phyloP scores from a whole-genome alignment of 768 basidiomycete genomes.

The Mycena maculata region DNA sequence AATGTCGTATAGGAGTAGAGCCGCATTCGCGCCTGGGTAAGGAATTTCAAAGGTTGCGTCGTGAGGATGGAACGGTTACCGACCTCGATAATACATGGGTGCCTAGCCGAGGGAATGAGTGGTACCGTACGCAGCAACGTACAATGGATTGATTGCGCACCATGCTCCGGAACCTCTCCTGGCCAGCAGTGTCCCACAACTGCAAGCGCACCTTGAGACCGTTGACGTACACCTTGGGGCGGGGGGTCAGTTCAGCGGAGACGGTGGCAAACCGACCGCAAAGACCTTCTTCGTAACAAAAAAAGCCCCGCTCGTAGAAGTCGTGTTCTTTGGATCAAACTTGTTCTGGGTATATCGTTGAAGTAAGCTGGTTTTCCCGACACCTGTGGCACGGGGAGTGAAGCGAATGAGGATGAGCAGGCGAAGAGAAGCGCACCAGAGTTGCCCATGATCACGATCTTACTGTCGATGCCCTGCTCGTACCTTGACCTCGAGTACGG shows the following conservation, averaged over 20 bases:
- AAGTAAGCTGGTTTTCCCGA: constrained; percentile 93
- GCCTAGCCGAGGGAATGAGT: constrained; percentile 62
- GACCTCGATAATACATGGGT: constrained; percentile 93
- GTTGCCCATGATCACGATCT: constrained; percentile 96
- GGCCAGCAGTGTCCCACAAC: constrained; percentile 94
- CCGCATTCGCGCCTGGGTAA: constrained; percentile 84
- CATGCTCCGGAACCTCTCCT: constrained; percentile 94
- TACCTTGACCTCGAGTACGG: constrained; percentile 76
- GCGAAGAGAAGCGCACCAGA: constrained; percentile 48
- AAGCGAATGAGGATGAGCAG: constrained; percentile 1
- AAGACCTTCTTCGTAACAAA: constrained; percentile 92
- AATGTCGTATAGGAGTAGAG: constrained; percentile 94
- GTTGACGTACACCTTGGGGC: constrained; percentile 64
- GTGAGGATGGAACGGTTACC: constrained; percentile 34
- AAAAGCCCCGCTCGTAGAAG: constrained; percentile 92
- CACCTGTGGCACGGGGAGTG: constrained; percentile 60
- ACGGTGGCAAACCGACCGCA: not conserved
- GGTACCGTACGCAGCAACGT: constrained; percentile 4
- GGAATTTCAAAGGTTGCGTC: constrained; percentile 33
- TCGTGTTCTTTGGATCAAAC: constrained; percentile 89
- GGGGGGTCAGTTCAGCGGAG: not conserved
- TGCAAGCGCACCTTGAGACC: constrained; percentile 89
- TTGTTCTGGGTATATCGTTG: constrained; percentile 91
- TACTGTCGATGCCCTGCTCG: constrained; percentile 90
- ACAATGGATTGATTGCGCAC: constrained; percentile 60